phyloP scores from a whole-genome alignment of 2,329 filamentous ascomycete genomes.

The Exophiala sp. region DNA sequence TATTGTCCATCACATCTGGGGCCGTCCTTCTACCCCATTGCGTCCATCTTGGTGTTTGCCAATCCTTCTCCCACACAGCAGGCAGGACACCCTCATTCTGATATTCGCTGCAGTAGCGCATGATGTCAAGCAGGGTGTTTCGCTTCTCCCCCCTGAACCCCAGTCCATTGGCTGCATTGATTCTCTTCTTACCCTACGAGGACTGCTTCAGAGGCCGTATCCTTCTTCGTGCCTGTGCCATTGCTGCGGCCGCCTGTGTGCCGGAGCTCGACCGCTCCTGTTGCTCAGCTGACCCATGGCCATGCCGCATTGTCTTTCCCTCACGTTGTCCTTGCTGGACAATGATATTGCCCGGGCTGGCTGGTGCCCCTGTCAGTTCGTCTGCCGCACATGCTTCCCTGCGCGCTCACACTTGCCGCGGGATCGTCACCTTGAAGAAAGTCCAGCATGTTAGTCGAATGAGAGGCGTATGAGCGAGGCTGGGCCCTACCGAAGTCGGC shows the following conservation, averaged over 20 bases:
- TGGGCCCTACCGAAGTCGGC: slow-evolving; percentile 19
- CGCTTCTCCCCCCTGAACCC: slow-evolving; percentile 12
- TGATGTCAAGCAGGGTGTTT: slow-evolving; percentile 23
- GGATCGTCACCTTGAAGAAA: neutral
- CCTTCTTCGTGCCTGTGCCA: slow-evolving; percentile 14
- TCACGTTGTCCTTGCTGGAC: slow-evolving; percentile 6
- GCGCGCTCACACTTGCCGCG: neutral
- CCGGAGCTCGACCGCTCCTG: slow-evolving; percentile 13
- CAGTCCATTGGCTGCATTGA: slow-evolving; percentile 12
- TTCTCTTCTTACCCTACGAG: slow-evolving; percentile 3
- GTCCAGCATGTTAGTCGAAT: slow-evolving; percentile 4
- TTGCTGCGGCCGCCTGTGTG: slow-evolving; percentile 14
- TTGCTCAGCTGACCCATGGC: slow-evolving; percentile 23
- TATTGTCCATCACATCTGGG: slow-evolving; percentile 6
- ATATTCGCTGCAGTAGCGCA: slow-evolving; percentile 21
- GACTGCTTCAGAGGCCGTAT: slow-evolving; percentile 5
- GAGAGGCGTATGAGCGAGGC: slow-evolving; percentile 17
- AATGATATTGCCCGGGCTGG: slow-evolving; percentile 6
- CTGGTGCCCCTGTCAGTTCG: slow-evolving; percentile 1
- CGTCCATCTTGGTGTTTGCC: slow-evolving; percentile 9
- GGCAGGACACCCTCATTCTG: slow-evolving; percentile 16
- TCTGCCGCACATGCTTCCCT: slow-evolving; percentile 3
- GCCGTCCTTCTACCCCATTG: slow-evolving; percentile 9
- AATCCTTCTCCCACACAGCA: slow-evolving; percentile 11
- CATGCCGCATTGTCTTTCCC: slow-evolving; percentile 5